Evolutionary conservation across 257 asterid genomes (phyloP), one percentile per base, ranked within the genome.

Genomic region (Solanum medicagineum): DNA sequence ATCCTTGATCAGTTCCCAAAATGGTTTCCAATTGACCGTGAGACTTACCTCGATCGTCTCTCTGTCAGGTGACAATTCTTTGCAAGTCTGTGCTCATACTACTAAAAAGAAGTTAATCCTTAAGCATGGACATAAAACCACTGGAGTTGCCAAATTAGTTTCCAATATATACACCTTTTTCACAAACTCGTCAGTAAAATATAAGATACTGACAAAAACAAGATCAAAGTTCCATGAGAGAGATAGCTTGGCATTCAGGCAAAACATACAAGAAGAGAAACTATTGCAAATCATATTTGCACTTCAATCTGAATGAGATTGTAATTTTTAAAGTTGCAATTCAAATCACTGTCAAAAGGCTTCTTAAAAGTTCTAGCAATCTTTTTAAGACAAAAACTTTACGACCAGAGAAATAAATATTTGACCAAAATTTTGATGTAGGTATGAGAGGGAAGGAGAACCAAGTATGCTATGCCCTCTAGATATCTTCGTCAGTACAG

Each of bases 1-100:
- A 94, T 96, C 87, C 98, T 96, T 15, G 99, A 96, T 93, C 99
- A 96, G 93, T 94, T 96, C 90, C 99, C 99, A 40, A 96, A 96
- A 85, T 96, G 99, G 99, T 93, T 87, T 87, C 99, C 98, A 70
- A 93, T 96, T 79, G 94, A 92, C 65, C 94, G 99, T 6, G 98
- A 96, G 93, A 96, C 99, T 59, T 96, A 94, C 85, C 97, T 94
- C 3, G 99, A 96, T 86, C 98, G 98, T 87, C 99, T 94, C 84
- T 94, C 98, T 88, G 93, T 93, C 87, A 92, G 99, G 99, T 95
- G 81, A 84, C 12, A 29, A 62, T 8, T 45, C 60, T 36, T 45
- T 53, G 83, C 66, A 10, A 79, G 29, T 53, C 12, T 54, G 15
- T 54, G 60, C 65, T 53, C 83, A 65, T 79, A 74, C n/a, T 74